phyloP scores from a whole-genome alignment of 208 protist species.

The Wallacemonas sp. region DNA sequence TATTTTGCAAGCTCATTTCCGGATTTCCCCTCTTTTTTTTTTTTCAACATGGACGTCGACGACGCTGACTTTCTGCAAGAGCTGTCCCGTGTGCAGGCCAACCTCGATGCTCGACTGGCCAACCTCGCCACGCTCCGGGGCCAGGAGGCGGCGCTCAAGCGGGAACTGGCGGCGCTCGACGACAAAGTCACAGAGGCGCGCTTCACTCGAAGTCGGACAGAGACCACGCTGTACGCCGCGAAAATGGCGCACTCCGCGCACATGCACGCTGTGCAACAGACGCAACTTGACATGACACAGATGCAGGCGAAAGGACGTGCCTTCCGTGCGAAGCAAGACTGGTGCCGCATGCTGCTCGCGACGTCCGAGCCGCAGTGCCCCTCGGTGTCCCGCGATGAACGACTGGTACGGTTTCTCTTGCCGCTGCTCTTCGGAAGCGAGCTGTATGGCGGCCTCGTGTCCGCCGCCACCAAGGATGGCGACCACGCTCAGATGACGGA shows the following conservation, averaged over 20 bases:
- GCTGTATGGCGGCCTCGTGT: background rate
- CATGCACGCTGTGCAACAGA: no score
- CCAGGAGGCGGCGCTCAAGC: background rate
- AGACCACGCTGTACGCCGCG: no score
- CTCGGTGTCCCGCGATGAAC: background rate
- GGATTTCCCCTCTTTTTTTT: background rate
- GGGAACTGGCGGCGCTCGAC: background rate
- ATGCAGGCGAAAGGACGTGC: no score
- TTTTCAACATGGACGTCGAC: background rate
- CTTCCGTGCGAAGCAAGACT: no score
- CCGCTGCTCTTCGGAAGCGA: background rate
- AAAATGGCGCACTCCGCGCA: no score
- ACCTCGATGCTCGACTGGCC: background rate
- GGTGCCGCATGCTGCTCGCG: no score
- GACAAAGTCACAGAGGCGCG: constrained; percentile 2
- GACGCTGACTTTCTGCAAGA: background rate
- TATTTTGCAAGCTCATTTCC: background rate
- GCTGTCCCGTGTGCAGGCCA: constrained; percentile 9
- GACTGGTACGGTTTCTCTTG: background rate
- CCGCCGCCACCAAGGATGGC: constrained; percentile 10
- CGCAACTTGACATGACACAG: no score
- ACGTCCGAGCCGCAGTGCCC: no score
- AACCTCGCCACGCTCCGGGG: background rate
- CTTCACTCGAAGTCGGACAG: background rate
- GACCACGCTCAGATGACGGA: constrained; percentile 11